These are phyloP conservation scores for Aspergillus persii DNA, from an alignment of 2,329 filamentous ascomycete species.

Conservation along the genomic window DNA sequence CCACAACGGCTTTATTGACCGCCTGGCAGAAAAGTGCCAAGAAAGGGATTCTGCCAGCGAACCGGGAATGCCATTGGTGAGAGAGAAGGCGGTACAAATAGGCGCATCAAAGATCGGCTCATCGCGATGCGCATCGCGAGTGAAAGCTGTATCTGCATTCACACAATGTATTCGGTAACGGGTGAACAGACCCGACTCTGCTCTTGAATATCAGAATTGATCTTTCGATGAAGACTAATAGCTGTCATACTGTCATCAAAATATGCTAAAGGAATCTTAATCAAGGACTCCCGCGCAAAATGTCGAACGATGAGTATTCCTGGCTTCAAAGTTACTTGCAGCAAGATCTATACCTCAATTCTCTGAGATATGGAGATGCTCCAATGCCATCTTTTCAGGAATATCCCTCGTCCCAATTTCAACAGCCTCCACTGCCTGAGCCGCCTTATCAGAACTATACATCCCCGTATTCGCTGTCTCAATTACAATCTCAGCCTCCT, in stretches of 20 bases:
- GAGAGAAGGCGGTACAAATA: not conserved
- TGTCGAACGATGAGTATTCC: slow-evolving; percentile 19
- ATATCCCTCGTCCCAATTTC: slow-evolving; percentile 2
- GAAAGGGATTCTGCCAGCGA: not conserved
- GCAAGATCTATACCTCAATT: slow-evolving; percentile 1
- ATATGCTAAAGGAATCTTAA: not conserved
- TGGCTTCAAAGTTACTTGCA: slow-evolving; percentile 17
- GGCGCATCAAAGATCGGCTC: not conserved
- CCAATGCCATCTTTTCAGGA: not conserved
- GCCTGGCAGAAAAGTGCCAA: not conserved
- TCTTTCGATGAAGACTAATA: not conserved
- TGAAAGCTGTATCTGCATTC: not conserved
- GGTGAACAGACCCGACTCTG: not conserved
- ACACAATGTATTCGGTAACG: not conserved
- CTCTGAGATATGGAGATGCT: slow-evolving; percentile 1
- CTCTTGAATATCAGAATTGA: not conserved
- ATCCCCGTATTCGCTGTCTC: not conserved
- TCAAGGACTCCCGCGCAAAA: slow-evolving; percentile 4
- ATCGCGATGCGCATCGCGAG: not conserved
- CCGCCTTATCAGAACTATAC: not conserved
- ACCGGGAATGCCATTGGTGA: not conserved
- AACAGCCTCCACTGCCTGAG: not conserved
- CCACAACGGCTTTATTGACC: not conserved
- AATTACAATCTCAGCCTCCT: not conserved
- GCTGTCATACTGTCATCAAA: not conserved